Evolutionary conservation across 2,329 filamentous ascomycete genomes (phyloP).

Genomic region (Aspergillus puulaauensis): DNA sequence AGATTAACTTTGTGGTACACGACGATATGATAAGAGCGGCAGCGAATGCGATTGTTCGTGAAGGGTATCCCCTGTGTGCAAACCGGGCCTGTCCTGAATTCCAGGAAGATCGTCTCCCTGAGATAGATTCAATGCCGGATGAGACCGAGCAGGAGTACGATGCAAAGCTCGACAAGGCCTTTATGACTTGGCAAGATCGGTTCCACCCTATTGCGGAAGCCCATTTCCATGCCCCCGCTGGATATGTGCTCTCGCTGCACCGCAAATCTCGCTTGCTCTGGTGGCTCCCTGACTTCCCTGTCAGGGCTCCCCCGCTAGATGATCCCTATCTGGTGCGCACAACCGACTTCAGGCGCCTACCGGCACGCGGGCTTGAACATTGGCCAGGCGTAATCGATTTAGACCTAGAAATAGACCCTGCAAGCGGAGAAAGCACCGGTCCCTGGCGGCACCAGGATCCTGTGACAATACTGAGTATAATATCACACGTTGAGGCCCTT

Average conservation of each 20-base stretch:
- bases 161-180: neutral
- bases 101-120: neutral
- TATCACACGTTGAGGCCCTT: neutral
- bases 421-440: too few species aligned
- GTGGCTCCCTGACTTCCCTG: neutral
- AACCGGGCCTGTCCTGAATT: neutral
- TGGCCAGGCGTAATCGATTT: neutral
- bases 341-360: neutral
- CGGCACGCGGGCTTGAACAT: neutral
- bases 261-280: neutral
- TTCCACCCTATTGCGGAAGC: neutral
- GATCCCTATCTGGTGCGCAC: neutral
- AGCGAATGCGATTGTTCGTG: too few species aligned
- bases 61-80: neutral
- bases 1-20: too few species aligned
- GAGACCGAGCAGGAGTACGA: neutral
- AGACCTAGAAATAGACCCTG: neutral
- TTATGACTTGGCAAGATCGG: neutral
- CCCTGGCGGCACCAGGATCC: neutral
- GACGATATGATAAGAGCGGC: too few species aligned
- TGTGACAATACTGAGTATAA: neutral
- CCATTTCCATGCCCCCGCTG: neutral
- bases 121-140: neutral
- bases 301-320: neutral
- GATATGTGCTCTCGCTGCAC: neutral